These are phyloP conservation scores for Epichloe scottii DNA, from an alignment of 2,329 filamentous ascomycete species.

Conservation along the genomic window DNA sequence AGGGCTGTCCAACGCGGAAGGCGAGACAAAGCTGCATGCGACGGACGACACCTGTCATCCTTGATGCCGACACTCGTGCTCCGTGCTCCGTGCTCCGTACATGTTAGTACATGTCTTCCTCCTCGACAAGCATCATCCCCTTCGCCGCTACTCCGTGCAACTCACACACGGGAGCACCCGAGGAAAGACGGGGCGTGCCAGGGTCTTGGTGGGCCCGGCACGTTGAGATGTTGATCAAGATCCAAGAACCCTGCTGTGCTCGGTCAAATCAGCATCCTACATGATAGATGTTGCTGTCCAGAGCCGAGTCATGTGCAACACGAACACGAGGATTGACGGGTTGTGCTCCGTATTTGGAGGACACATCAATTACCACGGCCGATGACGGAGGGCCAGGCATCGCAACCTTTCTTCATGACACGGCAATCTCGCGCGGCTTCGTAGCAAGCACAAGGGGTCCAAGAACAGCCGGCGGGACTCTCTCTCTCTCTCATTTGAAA, in stretches of 20 bases:
- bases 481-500: too few species aligned
- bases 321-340: too few species aligned
- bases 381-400: neutral
- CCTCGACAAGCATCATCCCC: too few species aligned
- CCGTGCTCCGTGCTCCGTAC: too few species aligned
- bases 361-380: neutral
- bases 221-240: too few species aligned
- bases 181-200: neutral
- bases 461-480: neutral
- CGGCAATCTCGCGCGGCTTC: neutral
- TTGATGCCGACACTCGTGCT: too few species aligned
- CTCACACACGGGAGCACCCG: neutral
- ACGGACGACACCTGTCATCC: too few species aligned
- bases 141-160: neutral
- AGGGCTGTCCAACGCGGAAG: neutral
- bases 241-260: too few species aligned
- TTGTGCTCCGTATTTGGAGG: neutral
- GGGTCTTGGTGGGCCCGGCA: neutral
- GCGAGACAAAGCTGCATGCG: neutral
- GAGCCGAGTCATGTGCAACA: too few species aligned
- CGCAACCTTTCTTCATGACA: neutral
- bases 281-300: too few species aligned
- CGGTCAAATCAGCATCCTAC: too few species aligned
- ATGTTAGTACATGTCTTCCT: too few species aligned
- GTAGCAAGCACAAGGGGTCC: neutral